Evolutionary conservation across 2,329 filamentous ascomycete genomes (phyloP).

Genomic region (Cercospora citrullina): DNA sequence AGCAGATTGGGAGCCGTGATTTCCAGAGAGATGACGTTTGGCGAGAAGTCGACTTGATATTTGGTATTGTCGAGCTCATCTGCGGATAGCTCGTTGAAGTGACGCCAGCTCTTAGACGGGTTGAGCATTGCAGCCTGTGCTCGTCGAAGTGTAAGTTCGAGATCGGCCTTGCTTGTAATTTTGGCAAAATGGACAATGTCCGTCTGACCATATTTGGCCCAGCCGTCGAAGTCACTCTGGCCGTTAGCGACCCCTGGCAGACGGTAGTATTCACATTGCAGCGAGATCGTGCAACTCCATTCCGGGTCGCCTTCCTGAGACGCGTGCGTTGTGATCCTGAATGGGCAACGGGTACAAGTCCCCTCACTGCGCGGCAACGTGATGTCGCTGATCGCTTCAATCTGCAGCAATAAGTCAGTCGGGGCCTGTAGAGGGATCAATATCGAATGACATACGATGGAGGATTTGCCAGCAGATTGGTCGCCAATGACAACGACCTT

Average conservation of each 20-base stretch:
- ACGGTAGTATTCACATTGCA: conserved; percentile 66
- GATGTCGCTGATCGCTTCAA: conserved; percentile 58
- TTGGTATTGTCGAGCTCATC: conserved; percentile 31
- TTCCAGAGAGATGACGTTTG: conserved; percentile 75
- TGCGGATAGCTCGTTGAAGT: conserved; percentile 36
- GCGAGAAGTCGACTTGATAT: conserved; percentile 67
- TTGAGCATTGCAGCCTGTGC: conserved; percentile 79
- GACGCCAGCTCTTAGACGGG: conserved; percentile 53
- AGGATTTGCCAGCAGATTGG: conserved; percentile 81
- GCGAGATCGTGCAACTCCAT: conserved; percentile 68
- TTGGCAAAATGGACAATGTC: conserved; percentile 61
- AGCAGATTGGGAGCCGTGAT: conserved; percentile 72
- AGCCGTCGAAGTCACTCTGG: conserved; percentile 68
- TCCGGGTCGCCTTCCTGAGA: conserved; percentile 43
- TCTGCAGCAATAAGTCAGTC: conserved; percentile 21
- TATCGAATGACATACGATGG: conserved; percentile 42
- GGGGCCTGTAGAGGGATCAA: not conserved
- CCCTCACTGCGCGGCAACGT: conserved; percentile 69
- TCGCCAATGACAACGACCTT: conserved; percentile 83
- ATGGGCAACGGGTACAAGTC: conserved; percentile 74
- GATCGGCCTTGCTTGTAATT: conserved; percentile 60
- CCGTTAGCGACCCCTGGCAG: conserved; percentile 50
- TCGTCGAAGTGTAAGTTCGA: conserved; percentile 68
- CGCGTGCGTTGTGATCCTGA: conserved; percentile 70
- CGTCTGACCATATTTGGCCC: conserved; percentile 53